These are phyloP conservation scores for Talaromyces sp. DNA, from an alignment of 2,329 filamentous ascomycete species.

Conservation along the genomic window DNA sequence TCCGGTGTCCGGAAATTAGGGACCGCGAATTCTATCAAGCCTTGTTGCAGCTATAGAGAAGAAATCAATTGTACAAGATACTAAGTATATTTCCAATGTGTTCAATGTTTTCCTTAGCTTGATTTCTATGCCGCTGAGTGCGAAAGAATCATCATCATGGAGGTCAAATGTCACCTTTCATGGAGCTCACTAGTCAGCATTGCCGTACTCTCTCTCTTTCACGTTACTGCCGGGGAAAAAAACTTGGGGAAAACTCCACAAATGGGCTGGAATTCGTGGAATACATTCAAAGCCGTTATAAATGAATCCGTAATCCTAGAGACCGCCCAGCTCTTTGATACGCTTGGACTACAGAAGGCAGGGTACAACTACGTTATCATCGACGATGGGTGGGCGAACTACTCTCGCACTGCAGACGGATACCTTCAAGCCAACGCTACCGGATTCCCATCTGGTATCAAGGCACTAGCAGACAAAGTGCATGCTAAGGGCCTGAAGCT, in stretches of 20 bases:
- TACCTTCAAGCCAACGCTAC: neutral
- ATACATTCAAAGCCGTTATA: neutral
- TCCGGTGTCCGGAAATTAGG: too few relatives aligned
- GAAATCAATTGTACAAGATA: too few relatives aligned
- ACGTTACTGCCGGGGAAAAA: neutral
- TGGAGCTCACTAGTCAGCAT: neutral
- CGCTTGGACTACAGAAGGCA: neutral
- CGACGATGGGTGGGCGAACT: neutral
- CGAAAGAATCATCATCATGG: neutral
- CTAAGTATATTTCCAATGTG: too few relatives aligned
- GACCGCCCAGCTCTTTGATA: neutral
- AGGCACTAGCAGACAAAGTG: neutral
- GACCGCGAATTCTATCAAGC: too few relatives aligned
- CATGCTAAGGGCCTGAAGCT: too few relatives aligned
- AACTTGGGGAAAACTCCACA: neutral
- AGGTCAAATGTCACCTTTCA: neutral
- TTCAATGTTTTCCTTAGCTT: too few relatives aligned
- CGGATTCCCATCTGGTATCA: neutral
- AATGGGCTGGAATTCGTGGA: neutral
- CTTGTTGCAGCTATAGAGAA: too few relatives aligned
- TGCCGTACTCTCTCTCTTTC: neutral
- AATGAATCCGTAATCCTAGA: neutral
- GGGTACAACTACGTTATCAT: neutral
- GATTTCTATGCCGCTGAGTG: too few relatives aligned
- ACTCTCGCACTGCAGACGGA: neutral